Base-by-base conservation (phyloP, 2,329 filamentous ascomycete genomes). In the Ascochyta lentis region DNA sequence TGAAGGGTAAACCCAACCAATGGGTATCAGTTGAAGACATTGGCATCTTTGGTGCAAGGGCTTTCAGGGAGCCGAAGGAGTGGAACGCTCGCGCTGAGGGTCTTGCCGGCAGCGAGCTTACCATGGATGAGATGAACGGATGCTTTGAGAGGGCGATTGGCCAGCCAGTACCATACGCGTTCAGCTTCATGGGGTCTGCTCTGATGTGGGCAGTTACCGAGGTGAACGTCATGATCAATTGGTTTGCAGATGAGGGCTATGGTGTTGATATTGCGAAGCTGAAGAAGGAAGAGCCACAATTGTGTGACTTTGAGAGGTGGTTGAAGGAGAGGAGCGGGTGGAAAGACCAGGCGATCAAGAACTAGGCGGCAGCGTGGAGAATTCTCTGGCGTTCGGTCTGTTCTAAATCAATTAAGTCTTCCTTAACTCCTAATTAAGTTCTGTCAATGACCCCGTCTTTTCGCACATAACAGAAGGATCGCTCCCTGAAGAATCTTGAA, bases 41-140 rank as follows among this genome's bases (percentile, higher is more conserved):
- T 54, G 83, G 83, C 0, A 61, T 73, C 19, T 81, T 85, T 48
- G 83, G 75, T 2, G 81, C 81, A 0, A 69, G 77, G 41, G 81
- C 81, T 0, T 83, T 85, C 54, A 53, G 77, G 4, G 68, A 81
- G 2, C 75, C 79, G 2, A 67, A 79, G 1, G 66, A 77, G 44
- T 85, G 78, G 69, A 76, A 77, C 31, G 76, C 77, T 34, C 73
- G 72, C 16, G 76, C 75, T 5, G 74, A 84, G 35, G 78, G 79
- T 4, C 65, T 86, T 19, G 83, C 83, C 0, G 83, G 83, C 2
- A 83, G 84, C 59, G 80, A 83, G 43, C 65, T 85, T 31, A 81
- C 78, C 0, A 79, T 79, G 50, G 73, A 75, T 0, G 72, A 83
- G 55, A 76, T 82, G 51, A 75, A 69, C 27, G 68, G 71, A 22